phyloP scores from a whole-genome alignment of 1,284 basidiomycete species.

The Coniferiporia sulphurascens region DNA sequence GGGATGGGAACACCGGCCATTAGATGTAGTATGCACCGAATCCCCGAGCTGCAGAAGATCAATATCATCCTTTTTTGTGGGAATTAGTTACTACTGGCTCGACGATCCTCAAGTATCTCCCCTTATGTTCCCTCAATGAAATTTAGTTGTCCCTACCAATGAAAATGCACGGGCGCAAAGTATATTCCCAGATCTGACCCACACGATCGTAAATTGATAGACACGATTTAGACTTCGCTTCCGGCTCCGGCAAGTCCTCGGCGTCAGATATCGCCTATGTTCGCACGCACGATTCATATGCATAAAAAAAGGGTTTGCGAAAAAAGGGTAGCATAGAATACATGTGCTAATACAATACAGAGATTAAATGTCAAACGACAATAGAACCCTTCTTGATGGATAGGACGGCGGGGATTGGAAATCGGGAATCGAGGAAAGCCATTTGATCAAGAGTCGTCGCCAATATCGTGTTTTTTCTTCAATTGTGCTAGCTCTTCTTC shows the following conservation, averaged over 20 bases:
- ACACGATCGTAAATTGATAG: not conserved
- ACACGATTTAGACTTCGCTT: not conserved
- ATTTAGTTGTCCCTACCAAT: too few species aligned
- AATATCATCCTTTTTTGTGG: too few species aligned
- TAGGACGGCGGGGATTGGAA: not conserved
- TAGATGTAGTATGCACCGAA: too few species aligned
- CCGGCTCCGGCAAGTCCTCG: not conserved
- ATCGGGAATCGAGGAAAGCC: not conserved
- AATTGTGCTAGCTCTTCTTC: slow-evolving; percentile 87
- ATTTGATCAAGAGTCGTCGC: slow-evolving; percentile 51
- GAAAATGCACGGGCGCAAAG: too few species aligned
- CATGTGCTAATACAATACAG: not conserved
- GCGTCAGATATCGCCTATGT: not conserved
- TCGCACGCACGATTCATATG: too few species aligned
- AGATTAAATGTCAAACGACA: not conserved
- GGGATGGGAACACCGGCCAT: too few species aligned
- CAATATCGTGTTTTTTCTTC: slow-evolving; percentile 82
- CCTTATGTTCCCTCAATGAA: too few species aligned
- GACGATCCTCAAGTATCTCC: too few species aligned
- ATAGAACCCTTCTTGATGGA: not conserved
- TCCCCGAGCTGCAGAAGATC: too few species aligned
- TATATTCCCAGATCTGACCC: too few species aligned
- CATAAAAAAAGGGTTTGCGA: too few species aligned
- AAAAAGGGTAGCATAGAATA: not conserved
- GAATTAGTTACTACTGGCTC: too few species aligned